Percentiles rank a stretch among this genome's conserved stretches.
These are phyloP conservation scores for Myriosclerotinia curreyana DNA, from an alignment of 2,329 filamentous ascomycete species.

Conservation along the genomic window DNA sequence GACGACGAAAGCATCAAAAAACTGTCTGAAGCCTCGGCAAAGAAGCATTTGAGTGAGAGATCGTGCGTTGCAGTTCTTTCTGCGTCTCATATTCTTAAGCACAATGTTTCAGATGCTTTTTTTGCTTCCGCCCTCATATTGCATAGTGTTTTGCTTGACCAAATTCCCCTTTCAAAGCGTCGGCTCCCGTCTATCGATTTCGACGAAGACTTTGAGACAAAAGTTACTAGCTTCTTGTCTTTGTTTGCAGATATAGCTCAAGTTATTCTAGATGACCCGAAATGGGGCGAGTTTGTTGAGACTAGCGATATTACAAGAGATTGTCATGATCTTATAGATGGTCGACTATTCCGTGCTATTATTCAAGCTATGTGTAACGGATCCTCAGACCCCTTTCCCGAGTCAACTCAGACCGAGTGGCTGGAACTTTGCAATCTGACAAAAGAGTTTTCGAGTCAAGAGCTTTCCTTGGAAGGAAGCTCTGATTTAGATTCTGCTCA, in stretches of 20 bases:
- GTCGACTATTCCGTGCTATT: conserved; percentile 43
- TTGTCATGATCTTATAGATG: conserved; percentile 55
- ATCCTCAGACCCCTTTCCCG: conserved; percentile 27
- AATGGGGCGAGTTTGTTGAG: conserved; percentile 32
- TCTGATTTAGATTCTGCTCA: conserved; percentile 26
- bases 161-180: conserved; percentile 44
- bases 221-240: conserved; percentile 42
- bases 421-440: conserved; percentile 33
- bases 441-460: conserved; percentile 37
- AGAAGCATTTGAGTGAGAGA: conserved; percentile 40
- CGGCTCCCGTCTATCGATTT: conserved; percentile 40
- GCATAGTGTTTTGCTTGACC: conserved; percentile 44
- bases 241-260: conserved; percentile 41
- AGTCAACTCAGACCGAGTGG: conserved; percentile 33
- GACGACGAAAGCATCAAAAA: conserved; percentile 23
- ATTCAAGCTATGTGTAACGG: conserved; percentile 35
- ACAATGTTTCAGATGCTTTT: conserved; percentile 34
- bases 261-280: conserved; percentile 40
- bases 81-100: conserved; percentile 38
- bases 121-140: conserved; percentile 44
- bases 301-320: conserved; percentile 42
- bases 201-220: conserved; percentile 36
- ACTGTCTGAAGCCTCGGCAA: conserved; percentile 27
- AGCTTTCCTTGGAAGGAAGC: conserved; percentile 37
- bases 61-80: conserved; percentile 34